phyloP scores from a whole-genome alignment of 2,329 filamentous ascomycete species.

The Arachnopeziza araneosa region DNA sequence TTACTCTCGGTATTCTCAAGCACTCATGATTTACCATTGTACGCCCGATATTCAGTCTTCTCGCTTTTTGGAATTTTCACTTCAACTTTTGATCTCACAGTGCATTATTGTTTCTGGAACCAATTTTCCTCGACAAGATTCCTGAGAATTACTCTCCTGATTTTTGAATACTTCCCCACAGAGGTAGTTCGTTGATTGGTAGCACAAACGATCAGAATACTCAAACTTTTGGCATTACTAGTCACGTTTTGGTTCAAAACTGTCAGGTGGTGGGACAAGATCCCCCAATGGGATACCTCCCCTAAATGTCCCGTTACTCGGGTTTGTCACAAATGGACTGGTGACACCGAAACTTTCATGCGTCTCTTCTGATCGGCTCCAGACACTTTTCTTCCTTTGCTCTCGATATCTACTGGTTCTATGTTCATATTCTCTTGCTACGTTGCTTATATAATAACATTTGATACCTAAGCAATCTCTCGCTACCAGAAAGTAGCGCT shows the following conservation, averaged over 20 bases:
- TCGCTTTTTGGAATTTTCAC: background rate
- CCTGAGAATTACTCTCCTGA: background rate
- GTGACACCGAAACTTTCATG: background rate
- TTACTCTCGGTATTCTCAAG: background rate
- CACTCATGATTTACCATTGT: no score
- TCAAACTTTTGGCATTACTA: background rate
- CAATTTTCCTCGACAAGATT: background rate
- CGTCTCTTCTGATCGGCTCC: background rate
- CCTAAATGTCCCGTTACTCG: background rate
- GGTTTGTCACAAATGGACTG: background rate
- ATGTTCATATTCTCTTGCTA: background rate
- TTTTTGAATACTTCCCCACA: no score
- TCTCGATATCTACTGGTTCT: background rate
- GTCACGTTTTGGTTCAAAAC: background rate
- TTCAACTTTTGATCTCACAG: background rate
- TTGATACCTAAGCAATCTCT: no score
- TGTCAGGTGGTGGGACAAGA: background rate
- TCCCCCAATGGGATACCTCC: background rate
- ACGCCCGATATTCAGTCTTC: background rate
- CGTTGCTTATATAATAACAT: no score
- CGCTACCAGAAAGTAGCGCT: no score
- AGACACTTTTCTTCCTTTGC: background rate
- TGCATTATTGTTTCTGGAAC: background rate
- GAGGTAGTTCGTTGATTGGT: no score
- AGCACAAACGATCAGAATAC: no score